Base-by-base conservation (phyloP, 805 yeast genomes). In the Yarrowia bubula region DNA sequence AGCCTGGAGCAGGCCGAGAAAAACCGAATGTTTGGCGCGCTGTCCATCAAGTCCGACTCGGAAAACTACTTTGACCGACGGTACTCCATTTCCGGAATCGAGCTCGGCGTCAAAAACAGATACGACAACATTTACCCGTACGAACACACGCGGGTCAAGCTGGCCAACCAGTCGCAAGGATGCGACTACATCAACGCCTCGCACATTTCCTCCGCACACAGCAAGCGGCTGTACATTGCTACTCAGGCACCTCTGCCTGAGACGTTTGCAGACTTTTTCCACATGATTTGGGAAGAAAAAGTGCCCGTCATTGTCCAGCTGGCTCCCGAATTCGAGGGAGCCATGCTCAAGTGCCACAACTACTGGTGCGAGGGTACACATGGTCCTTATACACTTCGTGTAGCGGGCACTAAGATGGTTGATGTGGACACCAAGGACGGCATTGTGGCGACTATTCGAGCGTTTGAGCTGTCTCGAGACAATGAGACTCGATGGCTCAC, bases 201-300 rank as follows among this genome's bases (percentile, higher is more conserved):
- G 55, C 89, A 87, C 74, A 75, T 90, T 38, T 60, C 69, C 68
- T 71, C 83, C 70, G 69, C 71, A 70, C 50, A 75, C 71, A 71
- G 78, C 68, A 68, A 68, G 10, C 70, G 73, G 43, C 80, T 82
- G 44, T 89, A 87, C 72, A 92, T 93, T 71, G 98, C 98, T 0
- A 86, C 98, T 1, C 99, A 93, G 72, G 99, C 97, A 1, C 98
- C 99, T 3, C 75, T 93, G 66, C 79, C 80, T 0, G 85, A 84
- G 39, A 91, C 99, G 0, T 82, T 89, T 51, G 86, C 85, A 28
- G 98, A 93, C 73, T 93, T 95, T 71, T 92, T 95, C 88, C 84
- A 86, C 67, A 85, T 92, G 67, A 81, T 90, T 13, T 79, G 85
- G 70, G 88, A 89, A 70, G 86, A 89, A 69, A 74, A 80, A 17